These are phyloP conservation scores for Beauveria pseudobassiana DNA, from an alignment of 2,329 filamentous ascomycete genomes.

Conservation along the genomic window DNA sequence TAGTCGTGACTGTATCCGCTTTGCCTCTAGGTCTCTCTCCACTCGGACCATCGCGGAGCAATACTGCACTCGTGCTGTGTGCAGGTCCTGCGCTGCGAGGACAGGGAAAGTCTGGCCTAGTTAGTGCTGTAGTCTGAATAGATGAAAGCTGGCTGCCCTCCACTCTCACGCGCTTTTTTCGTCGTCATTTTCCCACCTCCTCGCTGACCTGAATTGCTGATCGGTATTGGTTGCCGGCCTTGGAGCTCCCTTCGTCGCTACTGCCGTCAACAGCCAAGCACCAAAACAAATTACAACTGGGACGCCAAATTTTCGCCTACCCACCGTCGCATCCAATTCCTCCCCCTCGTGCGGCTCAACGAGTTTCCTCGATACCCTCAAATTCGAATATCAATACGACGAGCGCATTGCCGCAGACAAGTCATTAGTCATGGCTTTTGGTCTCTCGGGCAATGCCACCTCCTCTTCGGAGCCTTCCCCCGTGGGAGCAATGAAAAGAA, in stretches of 20 bases:
- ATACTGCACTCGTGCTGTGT: constrained; percentile 7
- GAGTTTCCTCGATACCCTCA: not conserved
- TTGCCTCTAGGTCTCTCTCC: constrained; percentile 10
- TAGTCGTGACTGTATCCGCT: constrained; percentile 11
- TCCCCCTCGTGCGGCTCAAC: not conserved
- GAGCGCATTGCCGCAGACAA: not conserved
- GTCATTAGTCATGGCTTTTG: not conserved
- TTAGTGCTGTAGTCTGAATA: not conserved
- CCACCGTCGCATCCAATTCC: not conserved
- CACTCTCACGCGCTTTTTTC: not conserved
- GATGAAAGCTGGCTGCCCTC: constrained; percentile 7
- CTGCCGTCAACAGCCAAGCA: not conserved
- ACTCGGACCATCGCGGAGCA: constrained; percentile 12
- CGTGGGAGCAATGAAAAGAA: constrained; percentile 8
- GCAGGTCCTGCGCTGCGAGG: constrained; percentile 1
- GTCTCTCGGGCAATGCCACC: not conserved
- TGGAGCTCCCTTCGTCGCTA: constrained; percentile 3
- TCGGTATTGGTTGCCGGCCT: constrained; percentile 1
- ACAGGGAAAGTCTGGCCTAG: not conserved
- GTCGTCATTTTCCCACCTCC: not conserved
- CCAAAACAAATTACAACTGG: not conserved
- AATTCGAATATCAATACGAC: not conserved
- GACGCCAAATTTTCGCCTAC: not conserved
- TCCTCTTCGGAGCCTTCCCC: constrained; percentile 3
- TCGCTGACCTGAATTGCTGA: not conserved